A percentile compares a stretch with the other conserved stretches of the same genome.
Evolutionary conservation across 2,329 filamentous ascomycete species (phyloP).

Genomic region (Aspergillus alliaceus): DNA sequence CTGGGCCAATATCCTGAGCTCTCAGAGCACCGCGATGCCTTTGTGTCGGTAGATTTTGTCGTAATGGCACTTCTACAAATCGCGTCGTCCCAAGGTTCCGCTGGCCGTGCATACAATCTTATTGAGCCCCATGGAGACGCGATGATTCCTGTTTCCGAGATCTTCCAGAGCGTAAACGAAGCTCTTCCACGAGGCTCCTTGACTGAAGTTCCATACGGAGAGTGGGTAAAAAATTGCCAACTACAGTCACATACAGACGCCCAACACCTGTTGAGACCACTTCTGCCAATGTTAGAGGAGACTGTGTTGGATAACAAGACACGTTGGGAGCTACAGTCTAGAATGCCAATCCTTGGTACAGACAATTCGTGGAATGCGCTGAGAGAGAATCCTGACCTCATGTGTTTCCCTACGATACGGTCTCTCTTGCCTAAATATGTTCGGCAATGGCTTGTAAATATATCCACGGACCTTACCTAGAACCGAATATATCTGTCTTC

Average conservation of each 20-base stretch:
- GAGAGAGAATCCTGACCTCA: background rate
- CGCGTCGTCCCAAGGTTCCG: background rate
- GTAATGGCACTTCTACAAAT: slow-evolving; percentile 10
- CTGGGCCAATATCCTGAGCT: slow-evolving; percentile 7
- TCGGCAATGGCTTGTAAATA: background rate
- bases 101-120: slow-evolving; percentile 12
- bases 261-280: background rate
- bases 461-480: background rate
- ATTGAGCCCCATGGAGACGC: slow-evolving; percentile 1
- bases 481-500: background rate
- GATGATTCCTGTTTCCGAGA: background rate
- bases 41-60: slow-evolving; percentile 11
- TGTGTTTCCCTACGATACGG: background rate
- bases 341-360: background rate
- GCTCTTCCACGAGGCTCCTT: background rate
- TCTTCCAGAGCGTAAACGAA: background rate
- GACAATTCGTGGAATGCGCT: background rate
- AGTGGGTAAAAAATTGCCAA: background rate
- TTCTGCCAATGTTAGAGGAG: slow-evolving; percentile 1
- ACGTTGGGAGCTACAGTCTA: background rate
- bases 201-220: background rate
- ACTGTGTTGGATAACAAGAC: background rate
- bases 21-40: background rate
- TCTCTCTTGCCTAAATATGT: background rate
- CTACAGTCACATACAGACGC: background rate